Evolutionary conservation across 306 rosid species (phyloP).

Genomic region (Corylus americana): DNA sequence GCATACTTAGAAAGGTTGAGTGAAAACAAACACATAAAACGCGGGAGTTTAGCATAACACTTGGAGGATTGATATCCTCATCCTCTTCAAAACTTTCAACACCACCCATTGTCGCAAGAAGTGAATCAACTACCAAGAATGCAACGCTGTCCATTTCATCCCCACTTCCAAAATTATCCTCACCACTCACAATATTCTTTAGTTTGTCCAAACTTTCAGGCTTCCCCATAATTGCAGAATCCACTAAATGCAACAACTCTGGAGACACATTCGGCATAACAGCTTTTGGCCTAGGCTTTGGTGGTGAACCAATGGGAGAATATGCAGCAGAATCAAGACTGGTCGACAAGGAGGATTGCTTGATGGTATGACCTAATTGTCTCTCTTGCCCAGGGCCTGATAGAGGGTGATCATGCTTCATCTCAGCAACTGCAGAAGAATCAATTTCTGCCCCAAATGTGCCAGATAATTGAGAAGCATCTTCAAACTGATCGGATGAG

Average conservation of each 20-base stretch:
- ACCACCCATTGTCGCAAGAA: slow-evolving; percentile 98
- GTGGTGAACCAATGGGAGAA: slow-evolving; percentile 65
- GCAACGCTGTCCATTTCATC: slow-evolving; percentile 73
- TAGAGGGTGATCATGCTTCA: slow-evolving; percentile 44
- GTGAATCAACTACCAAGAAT: slow-evolving; percentile 85
- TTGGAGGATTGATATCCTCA: slow-evolving; percentile 89
- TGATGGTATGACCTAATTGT: slow-evolving; percentile 38
- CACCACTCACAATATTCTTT: slow-evolving; percentile 85
- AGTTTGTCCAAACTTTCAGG: slow-evolving; percentile 84
- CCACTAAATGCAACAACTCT: slow-evolving; percentile 89
- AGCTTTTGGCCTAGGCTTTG: slow-evolving; percentile 58
- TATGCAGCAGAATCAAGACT: slow-evolving; percentile 57
- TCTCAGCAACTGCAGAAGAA: slow-evolving; percentile 48
- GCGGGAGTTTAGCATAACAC: slow-evolving; percentile 97
- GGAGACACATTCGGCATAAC: slow-evolving; percentile 72
- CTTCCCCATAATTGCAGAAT: slow-evolving; percentile 99
- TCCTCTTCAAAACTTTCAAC: slow-evolving; percentile 97
- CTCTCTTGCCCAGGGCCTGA: slow-evolving; percentile 43
- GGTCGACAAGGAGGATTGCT: slow-evolving; percentile 47
- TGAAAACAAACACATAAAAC: not conserved
- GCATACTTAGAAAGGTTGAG: not conserved
- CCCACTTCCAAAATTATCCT: slow-evolving; percentile 66
- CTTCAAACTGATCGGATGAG: slow-evolving; percentile 48
- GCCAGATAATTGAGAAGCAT: slow-evolving; percentile 43
- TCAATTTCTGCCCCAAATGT: slow-evolving; percentile 37